These are phyloP conservation scores for Aspergillus indologenus DNA, from an alignment of 495 filamentous ascomycete genomes.

Conservation along the genomic window DNA sequence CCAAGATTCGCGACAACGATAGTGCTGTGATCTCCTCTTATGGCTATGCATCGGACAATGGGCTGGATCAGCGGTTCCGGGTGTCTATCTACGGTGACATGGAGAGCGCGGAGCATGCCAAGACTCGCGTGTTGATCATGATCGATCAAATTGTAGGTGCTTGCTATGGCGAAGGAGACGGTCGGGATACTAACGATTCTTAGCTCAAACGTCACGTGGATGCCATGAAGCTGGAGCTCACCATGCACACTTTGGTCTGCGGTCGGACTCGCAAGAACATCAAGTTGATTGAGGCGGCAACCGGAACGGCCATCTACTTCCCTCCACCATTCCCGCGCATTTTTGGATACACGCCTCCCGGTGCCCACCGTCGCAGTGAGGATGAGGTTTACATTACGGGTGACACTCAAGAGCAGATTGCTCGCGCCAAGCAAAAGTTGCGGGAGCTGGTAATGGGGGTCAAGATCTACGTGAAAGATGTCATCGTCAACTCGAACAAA, in stretches of 20 bases:
- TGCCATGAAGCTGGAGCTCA: slow-evolving; percentile 74
- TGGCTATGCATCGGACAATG: slow-evolving; percentile 62
- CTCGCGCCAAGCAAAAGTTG: slow-evolving; percentile 81
- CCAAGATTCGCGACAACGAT: slow-evolving; percentile 59
- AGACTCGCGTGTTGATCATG: slow-evolving; percentile 92
- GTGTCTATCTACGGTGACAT: slow-evolving; percentile 93
- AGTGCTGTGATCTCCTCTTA: slow-evolving; percentile 56
- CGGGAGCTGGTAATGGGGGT: slow-evolving; percentile 75
- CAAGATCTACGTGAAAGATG: slow-evolving; percentile 88
- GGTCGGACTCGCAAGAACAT: slow-evolving; percentile 93
- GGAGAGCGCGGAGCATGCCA: slow-evolving; percentile 93
- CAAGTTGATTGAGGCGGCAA: slow-evolving; percentile 90
- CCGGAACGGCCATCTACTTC: slow-evolving; percentile 95
- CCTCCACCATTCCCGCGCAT: slow-evolving; percentile 87
- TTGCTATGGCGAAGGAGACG: neutral
- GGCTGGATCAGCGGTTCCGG: slow-evolving; percentile 76
- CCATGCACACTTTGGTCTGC: slow-evolving; percentile 84
- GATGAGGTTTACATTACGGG: slow-evolving; percentile 94
- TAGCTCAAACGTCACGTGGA: slow-evolving; percentile 87
- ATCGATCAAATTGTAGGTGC: slow-evolving; percentile 89
- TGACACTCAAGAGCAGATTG: slow-evolving; percentile 72
- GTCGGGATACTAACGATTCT: slow-evolving; percentile 28
- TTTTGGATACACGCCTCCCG: slow-evolving; percentile 81
- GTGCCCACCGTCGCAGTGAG: slow-evolving; percentile 72
- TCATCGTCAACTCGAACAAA: slow-evolving; percentile 78